These are phyloP conservation scores for Globisporangium rhizosaccharum DNA, from an alignment of 352 stramenopile species.

Conservation along the genomic window DNA sequence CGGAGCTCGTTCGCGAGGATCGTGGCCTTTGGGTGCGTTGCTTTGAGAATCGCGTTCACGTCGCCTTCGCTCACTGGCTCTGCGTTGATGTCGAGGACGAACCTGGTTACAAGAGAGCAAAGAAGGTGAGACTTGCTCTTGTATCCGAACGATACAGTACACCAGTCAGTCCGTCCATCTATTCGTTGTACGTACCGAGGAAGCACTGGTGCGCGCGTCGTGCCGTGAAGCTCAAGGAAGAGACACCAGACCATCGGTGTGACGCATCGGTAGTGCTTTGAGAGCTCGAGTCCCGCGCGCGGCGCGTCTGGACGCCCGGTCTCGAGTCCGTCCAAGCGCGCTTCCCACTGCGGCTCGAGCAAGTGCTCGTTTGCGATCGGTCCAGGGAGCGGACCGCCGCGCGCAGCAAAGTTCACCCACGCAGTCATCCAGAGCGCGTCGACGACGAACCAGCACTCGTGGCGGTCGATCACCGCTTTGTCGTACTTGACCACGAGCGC, in stretches of 20 bases:
- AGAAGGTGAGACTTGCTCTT: neutral
- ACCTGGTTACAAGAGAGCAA: constrained; percentile 14
- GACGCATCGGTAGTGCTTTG: constrained; percentile 64
- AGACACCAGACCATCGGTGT: constrained; percentile 73
- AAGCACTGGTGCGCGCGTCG: constrained; percentile 31
- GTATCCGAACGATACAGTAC: neutral
- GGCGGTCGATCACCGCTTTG: constrained; percentile 41
- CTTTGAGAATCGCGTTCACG: constrained; percentile 16
- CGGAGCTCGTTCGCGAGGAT: constrained; percentile 29
- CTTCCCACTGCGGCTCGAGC: constrained; percentile 44
- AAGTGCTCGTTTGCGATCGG: constrained; percentile 53
- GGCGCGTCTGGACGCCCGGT: constrained; percentile 35
- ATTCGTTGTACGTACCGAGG: constrained; percentile 8
- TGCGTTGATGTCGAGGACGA: constrained; percentile 21
- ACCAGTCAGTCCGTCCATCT: neutral
- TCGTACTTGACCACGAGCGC: constrained; percentile 52
- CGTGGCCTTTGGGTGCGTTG: constrained; percentile 24
- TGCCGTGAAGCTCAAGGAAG: constrained; percentile 55
- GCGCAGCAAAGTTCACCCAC: constrained; percentile 50
- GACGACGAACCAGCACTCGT: constrained; percentile 72
- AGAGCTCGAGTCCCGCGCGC: constrained; percentile 31
- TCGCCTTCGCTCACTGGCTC: constrained; percentile 18
- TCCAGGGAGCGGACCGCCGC: constrained; percentile 38
- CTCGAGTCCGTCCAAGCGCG: constrained; percentile 16
- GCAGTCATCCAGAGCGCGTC: constrained; percentile 57